Evolutionary conservation across 495 filamentous ascomycete genomes (phyloP).

Genomic region (Astrocystis sublimbata): DNA sequence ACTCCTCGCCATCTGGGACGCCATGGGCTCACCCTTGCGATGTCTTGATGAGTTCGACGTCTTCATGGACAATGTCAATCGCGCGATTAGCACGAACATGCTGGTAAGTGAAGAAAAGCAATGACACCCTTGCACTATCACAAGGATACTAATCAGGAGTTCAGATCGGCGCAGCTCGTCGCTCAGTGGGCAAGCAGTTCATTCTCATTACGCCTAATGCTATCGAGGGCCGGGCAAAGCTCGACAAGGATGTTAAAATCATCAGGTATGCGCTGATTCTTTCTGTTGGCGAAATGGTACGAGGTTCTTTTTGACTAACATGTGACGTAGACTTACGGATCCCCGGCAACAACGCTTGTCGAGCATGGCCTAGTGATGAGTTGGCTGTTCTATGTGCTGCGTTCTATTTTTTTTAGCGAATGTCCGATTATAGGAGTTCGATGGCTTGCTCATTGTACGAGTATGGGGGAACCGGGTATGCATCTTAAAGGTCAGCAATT

Average conservation of each 20-base stretch:
- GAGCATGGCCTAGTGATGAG: conserved; percentile 21
- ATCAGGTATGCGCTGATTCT: conserved; percentile 68
- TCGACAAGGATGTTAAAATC: conserved; percentile 76
- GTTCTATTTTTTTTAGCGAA: not conserved
- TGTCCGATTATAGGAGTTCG: not conserved
- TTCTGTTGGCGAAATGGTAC: not conserved
- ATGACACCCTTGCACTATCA: conserved; percentile 1
- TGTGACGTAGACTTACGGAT: conserved; percentile 45
- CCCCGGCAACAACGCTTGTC: conserved; percentile 54
- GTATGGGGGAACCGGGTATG: conserved; percentile 1
- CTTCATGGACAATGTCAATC: conserved; percentile 97
- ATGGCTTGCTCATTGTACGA: not conserved
- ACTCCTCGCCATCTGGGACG: conserved; percentile 91
- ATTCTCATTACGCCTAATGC: conserved; percentile 95
- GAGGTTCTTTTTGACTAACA: conserved; percentile 14
- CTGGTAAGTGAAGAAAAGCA: conserved; percentile 60
- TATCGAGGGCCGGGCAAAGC: conserved; percentile 68
- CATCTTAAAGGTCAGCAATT: not conserved
- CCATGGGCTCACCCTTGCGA: conserved; percentile 92
- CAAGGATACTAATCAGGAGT: conserved; percentile 17
- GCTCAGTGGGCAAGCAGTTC: conserved; percentile 86
- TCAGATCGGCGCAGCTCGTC: conserved; percentile 78
- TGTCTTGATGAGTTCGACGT: conserved; percentile 99
- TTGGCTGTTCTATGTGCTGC: not conserved
- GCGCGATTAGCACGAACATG: conserved; percentile 91